Evolutionary conservation across 805 yeast genomes (phyloP).

Genomic region (Pichia scutulata): DNA sequence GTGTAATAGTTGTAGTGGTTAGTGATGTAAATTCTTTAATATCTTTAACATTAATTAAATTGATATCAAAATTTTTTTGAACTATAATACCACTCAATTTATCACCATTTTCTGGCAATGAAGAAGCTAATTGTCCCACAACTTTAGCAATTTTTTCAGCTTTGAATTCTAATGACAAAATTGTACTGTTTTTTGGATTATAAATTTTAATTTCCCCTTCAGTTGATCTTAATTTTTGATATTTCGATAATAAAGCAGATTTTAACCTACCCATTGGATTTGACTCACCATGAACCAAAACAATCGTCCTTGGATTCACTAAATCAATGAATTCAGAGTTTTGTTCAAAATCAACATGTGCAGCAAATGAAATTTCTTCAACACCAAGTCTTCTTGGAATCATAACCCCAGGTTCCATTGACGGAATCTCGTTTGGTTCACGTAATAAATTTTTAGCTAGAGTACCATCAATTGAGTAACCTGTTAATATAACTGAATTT

Average conservation of each 20-base stretch:
- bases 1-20: slow-evolving; percentile 76
- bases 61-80: slow-evolving; percentile 83
- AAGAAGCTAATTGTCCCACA: slow-evolving; percentile 45
- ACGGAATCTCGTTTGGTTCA: slow-evolving; percentile 87
- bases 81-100: slow-evolving; percentile 76
- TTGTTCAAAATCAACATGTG: slow-evolving; percentile 95
- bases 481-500: slow-evolving; percentile 82
- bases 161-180: slow-evolving; percentile 64
- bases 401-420: slow-evolving; percentile 67
- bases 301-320: slow-evolving; percentile 77
- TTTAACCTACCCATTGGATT: slow-evolving; percentile 98
- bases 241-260: slow-evolving; percentile 84
- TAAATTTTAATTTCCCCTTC: slow-evolving; percentile 85
- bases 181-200: slow-evolving; percentile 88
- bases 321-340: slow-evolving; percentile 85
- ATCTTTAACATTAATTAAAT: slow-evolving; percentile 76
- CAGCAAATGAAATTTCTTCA: slow-evolving; percentile 98
- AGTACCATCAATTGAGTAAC: slow-evolving; percentile 97
- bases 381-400: slow-evolving; percentile 83
- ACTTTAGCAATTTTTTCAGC: slow-evolving; percentile 79
- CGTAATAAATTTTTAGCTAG: slow-evolving; percentile 85
- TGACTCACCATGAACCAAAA: slow-evolving; percentile 94
- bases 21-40: slow-evolving; percentile 82
- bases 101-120: slow-evolving; percentile 32
- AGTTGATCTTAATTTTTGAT: slow-evolving; percentile 71